These are phyloP conservation scores for Cladosporium sp. DNA, from an alignment of 2,329 filamentous ascomycete species.

Conservation along the genomic window DNA sequence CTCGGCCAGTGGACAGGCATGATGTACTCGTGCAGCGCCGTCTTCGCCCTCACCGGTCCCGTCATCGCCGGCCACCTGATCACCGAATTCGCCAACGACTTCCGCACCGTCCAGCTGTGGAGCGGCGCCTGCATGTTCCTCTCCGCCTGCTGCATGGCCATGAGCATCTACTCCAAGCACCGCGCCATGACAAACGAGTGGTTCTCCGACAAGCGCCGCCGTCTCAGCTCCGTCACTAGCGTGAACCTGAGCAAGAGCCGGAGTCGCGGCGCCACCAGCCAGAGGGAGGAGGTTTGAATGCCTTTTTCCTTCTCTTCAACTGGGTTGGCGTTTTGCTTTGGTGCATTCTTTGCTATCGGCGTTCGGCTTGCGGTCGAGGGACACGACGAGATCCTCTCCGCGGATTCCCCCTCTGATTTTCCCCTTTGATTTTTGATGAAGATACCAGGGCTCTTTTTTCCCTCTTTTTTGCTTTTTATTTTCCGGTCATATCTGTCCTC, in stretches of 20 bases:
- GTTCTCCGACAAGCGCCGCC: constrained; percentile 6
- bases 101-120: constrained; percentile 46
- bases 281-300: constrained; percentile 5
- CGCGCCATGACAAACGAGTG: not conserved
- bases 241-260: constrained; percentile 4
- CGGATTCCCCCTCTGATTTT: no score
- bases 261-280: not conserved
- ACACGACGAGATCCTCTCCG: no score
- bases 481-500: no score
- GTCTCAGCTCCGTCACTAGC: constrained; percentile 6
- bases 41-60: constrained; percentile 44
- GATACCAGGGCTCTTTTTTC: no score
- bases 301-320: not conserved
- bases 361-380: not conserved
- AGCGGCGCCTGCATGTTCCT: constrained; percentile 40
- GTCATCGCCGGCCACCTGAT: constrained; percentile 46
- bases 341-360: not conserved
- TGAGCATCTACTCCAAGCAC: constrained; percentile 10
- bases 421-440: no score
- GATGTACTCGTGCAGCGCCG: constrained; percentile 47
- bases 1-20: constrained; percentile 51
- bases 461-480: no score
- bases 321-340: not conserved
- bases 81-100: constrained; percentile 34
- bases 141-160: constrained; percentile 39